Percentiles rank a stretch among this genome's conserved stretches.
Conservation (phyloP, 257 asterid species). For the Agastache rugosa region DNA sequence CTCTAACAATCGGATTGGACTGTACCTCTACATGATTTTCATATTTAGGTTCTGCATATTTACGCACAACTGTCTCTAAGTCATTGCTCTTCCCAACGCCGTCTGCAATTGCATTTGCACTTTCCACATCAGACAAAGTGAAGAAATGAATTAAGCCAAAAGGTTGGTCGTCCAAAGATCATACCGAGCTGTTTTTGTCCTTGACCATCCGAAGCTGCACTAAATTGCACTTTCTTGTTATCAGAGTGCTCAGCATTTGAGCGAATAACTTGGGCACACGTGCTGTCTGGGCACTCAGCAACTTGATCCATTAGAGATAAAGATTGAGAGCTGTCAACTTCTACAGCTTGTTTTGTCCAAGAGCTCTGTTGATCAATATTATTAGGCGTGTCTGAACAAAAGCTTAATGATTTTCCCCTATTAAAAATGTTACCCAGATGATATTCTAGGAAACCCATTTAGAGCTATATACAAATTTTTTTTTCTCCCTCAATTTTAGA, state of each 20-base stretch:
- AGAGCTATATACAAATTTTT: neutral
- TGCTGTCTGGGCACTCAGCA: constrained; percentile 62
- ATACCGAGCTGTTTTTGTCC: constrained; percentile 56
- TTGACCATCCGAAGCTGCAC: constrained; percentile 48
- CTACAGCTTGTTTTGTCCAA: constrained; percentile 80
- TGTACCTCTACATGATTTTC: constrained; percentile 51
- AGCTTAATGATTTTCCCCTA: constrained; percentile 22
- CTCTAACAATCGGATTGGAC: constrained; percentile 41
- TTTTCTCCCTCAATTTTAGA: neutral
- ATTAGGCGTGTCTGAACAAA: constrained; percentile 30
- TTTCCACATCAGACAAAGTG: constrained; percentile 31
- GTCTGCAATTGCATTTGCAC: constrained; percentile 42
- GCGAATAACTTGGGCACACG: constrained; percentile 66
- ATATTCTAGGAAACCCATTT: neutral
- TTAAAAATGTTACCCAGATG: neutral
- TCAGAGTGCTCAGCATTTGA: constrained; percentile 59
- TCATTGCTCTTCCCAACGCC: constrained; percentile 45
- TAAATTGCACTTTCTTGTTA: constrained; percentile 43
- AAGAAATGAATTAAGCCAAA: constrained; percentile 29
- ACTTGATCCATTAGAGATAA: constrained; percentile 57
- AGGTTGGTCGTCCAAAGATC: constrained; percentile 22
- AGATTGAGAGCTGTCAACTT: constrained; percentile 65
- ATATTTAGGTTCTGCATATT: constrained; percentile 47
- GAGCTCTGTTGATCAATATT: constrained; percentile 61
- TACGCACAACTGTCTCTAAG: constrained; percentile 40